Evolutionary conservation across 176 grass and related monocot species (phyloP).

Genomic region (Aegilops longissima): DNA sequence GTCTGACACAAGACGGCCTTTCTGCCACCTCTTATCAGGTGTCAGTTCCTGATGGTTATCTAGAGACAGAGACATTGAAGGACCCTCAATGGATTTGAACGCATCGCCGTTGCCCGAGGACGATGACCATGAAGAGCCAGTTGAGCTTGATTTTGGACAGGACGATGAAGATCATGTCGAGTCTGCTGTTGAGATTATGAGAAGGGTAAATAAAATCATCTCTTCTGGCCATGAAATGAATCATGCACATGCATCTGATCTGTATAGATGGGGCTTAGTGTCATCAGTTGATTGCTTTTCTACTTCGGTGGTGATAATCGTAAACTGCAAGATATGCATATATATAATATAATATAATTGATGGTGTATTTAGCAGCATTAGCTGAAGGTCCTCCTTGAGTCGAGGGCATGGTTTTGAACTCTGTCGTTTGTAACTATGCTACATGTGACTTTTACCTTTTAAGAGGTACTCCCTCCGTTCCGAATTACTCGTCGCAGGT

Average conservation of each 20-base stretch:
- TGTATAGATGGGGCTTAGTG: background rate
- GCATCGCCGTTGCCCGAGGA: constrained; percentile 62
- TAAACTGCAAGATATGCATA: background rate
- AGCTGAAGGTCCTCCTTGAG: background rate
- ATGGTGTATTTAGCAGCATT: constrained; percentile 13
- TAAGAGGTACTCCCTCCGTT: background rate
- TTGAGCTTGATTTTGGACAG: constrained; percentile 44
- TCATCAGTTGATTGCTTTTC: background rate
- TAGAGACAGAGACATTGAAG: background rate
- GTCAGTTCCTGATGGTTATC: background rate
- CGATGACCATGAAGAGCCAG: constrained; percentile 50
- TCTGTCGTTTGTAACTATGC: background rate
- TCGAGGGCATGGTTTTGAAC: background rate
- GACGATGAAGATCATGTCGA: constrained; percentile 41
- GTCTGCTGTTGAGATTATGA: constrained; percentile 58
- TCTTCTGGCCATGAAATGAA: background rate
- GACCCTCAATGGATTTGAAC: constrained; percentile 16
- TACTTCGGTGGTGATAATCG: background rate
- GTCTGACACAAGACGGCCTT: background rate
- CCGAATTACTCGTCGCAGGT: no score
- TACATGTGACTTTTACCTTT: background rate
- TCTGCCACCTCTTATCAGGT: constrained; percentile 10
- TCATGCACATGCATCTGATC: background rate
- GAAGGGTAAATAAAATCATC: constrained; percentile 47
- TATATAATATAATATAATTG: background rate